Evolutionary conservation across 208 protist genomes (phyloP).

Genomic region (Giardia duodenalis): DNA sequence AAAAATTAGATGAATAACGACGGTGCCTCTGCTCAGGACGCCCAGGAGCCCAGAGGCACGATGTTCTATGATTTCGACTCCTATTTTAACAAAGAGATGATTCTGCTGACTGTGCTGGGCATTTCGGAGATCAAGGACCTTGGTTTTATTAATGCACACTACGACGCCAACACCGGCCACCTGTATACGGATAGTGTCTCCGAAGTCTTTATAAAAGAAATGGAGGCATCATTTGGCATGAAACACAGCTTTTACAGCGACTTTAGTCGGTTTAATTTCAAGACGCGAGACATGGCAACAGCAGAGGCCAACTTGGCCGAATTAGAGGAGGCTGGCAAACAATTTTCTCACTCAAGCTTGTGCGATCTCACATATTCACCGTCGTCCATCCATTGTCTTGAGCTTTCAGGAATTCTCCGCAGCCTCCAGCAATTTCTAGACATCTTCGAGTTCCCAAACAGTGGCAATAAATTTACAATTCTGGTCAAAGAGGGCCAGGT

Average conservation of each 20-base stretch:
- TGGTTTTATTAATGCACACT: neutral
- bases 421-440: neutral
- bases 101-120: neutral
- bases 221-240: neutral
- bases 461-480: neutral
- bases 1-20: too few relatives aligned
- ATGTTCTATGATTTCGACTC: neutral
- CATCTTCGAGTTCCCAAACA: neutral
- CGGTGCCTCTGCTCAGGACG: too few relatives aligned
- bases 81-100: neutral
- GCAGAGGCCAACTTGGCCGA: neutral
- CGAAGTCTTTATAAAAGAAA: neutral
- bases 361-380: neutral
- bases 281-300: neutral
- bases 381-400: neutral
- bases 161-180: neutral
- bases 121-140: neutral
- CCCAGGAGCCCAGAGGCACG: neutral
- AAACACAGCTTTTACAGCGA: neutral
- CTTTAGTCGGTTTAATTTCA: neutral
- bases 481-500: too few relatives aligned
- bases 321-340: neutral
- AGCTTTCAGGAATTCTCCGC: neutral
- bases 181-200: neutral
- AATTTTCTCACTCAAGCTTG: neutral